phyloP scores from a whole-genome alignment of 148 eudicot genomes.

The Polygonum maritimum region DNA sequence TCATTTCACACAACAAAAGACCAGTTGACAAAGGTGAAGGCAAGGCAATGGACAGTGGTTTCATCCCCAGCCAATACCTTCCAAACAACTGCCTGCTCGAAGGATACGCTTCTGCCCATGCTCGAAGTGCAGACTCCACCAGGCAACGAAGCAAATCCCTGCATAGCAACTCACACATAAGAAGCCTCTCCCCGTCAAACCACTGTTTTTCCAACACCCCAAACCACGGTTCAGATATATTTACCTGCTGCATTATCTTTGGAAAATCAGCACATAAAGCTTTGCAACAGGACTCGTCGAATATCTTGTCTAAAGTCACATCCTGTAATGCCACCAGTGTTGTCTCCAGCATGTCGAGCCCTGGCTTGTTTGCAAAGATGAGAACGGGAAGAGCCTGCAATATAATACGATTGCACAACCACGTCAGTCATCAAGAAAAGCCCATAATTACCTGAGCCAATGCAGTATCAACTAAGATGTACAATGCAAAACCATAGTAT shows the following conservation, averaged over 20 bases:
- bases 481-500: too few relatives aligned
- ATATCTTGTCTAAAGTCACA: constrained; percentile 69
- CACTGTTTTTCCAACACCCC: neutral
- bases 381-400: constrained; percentile 83
- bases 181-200: neutral
- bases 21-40: constrained; percentile 89
- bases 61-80: constrained; percentile 75
- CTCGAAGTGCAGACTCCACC: constrained; percentile 80
- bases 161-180: constrained; percentile 12
- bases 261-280: constrained; percentile 53
- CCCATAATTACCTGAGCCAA: too few relatives aligned
- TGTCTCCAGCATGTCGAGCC: constrained; percentile 95
- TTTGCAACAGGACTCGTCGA: constrained; percentile 73
- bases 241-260: constrained; percentile 86
- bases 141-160: constrained; percentile 81
- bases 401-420: too few relatives aligned
- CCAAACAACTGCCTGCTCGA: constrained; percentile 78
- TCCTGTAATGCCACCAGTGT: constrained; percentile 92
- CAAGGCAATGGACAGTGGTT: constrained; percentile 60
- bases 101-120: constrained; percentile 83
- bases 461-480: too few relatives aligned
- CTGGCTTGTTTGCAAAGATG: constrained; percentile 92
- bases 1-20: constrained; percentile 45
- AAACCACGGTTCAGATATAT: neutral
- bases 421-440: too few relatives aligned